Evolutionary conservation across 1,139 yeast genomes (phyloP).

Genomic region (Zygosaccharomyces pseudobailii): DNA sequence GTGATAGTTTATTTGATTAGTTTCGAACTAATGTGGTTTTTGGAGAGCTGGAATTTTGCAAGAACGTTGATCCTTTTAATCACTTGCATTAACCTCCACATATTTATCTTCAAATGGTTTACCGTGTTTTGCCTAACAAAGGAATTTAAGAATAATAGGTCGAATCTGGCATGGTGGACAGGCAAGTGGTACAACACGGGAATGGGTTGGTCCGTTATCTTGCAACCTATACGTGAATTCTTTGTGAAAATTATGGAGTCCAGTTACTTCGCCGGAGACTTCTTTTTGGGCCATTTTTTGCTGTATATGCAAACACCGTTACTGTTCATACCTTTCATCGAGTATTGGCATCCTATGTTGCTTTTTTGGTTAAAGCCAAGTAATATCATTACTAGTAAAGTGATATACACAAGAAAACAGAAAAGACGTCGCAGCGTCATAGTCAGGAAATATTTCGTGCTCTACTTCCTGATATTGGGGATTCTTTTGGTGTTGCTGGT

Average conservation of each 20-base stretch:
- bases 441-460: conserved; percentile 38
- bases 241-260: conserved; percentile 65
- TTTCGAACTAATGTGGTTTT: conserved; percentile 57
- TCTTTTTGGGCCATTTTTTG: conserved; percentile 60
- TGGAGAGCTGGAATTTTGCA: conserved; percentile 60
- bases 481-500: conserved; percentile 39
- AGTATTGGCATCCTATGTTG: conserved; percentile 73
- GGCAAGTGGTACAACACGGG: conserved; percentile 68
- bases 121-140: conserved; percentile 49
- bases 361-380: conserved; percentile 77
- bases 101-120: conserved; percentile 45
- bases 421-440: conserved; percentile 37
- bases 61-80: conserved; percentile 55
- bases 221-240: conserved; percentile 68
- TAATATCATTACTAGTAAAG: conserved; percentile 42
- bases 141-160: conserved; percentile 51
- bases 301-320: conserved; percentile 59
- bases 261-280: conserved; percentile 67
- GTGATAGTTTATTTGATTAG: conserved; percentile 49
- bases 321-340: conserved; percentile 63
- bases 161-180: conserved; percentile 82
- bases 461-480: conserved; percentile 41
- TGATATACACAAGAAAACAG: conserved; percentile 39
- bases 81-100: conserved; percentile 52
- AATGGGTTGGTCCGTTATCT: conserved; percentile 52